Evolutionary conservation across 192 early-diverging fungal genomes (phyloP).

Genomic region (Backusella circina): DNA sequence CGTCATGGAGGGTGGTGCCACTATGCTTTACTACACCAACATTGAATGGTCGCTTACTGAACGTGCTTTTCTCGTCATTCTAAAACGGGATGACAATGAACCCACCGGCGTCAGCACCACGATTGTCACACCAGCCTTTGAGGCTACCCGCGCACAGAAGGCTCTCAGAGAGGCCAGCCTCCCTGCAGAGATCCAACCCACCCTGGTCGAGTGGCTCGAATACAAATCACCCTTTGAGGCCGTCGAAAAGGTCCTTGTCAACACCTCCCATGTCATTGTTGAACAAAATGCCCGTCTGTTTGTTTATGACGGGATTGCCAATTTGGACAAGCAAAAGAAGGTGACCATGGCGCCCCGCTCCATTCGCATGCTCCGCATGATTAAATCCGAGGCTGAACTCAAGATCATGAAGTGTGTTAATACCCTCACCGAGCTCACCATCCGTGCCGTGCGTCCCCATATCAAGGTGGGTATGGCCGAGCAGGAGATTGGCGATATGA

Average conservation of each 20-base stretch:
- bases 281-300: constrained; percentile 44
- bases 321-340: background rate
- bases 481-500: constrained; percentile 32
- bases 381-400: constrained; percentile 42
- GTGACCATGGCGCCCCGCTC: constrained; percentile 25
- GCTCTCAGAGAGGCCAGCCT: constrained; percentile 18
- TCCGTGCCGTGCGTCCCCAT: constrained; percentile 35
- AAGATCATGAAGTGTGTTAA: constrained; percentile 49
- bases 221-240: constrained; percentile 43
- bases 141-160: constrained; percentile 43
- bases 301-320: constrained; percentile 34
- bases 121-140: constrained; percentile 45
- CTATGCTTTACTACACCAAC: constrained; percentile 48
- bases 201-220: constrained; percentile 42
- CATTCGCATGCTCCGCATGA: constrained; percentile 34
- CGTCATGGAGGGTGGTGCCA: constrained; percentile 43
- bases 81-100: background rate
- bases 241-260: constrained; percentile 24
- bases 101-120: constrained; percentile 33
- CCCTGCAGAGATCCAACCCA: constrained; percentile 13
- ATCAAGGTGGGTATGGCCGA: constrained; percentile 35
- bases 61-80: constrained; percentile 42
- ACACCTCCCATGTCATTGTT: constrained; percentile 27
- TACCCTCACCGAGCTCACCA: constrained; percentile 38
- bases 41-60: constrained; percentile 45